Conservation (phyloP, 192 early-diverging fungal genomes). For the Podila clonocystis region DNA sequence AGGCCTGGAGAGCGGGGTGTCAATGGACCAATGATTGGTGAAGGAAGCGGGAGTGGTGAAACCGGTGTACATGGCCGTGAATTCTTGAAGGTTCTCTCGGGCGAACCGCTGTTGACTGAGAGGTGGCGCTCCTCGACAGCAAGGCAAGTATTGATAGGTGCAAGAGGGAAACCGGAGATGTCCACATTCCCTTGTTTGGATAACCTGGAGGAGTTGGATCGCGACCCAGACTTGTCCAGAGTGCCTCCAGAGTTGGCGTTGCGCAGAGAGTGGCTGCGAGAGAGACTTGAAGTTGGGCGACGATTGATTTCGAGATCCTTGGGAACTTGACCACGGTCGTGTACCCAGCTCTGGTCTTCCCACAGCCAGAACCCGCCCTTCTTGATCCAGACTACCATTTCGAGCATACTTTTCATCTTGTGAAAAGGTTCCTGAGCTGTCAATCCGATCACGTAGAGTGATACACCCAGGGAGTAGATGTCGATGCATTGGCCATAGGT, state of each 20-base stretch:
- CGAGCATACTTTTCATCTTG: constrained; percentile 63
- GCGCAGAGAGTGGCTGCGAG: constrained; percentile 7
- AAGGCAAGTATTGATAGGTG: constrained; percentile 37
- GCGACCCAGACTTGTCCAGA: background rate
- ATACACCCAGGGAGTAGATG: constrained; percentile 65
- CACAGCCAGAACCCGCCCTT: constrained; percentile 73
- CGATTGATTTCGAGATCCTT: constrained; percentile 18
- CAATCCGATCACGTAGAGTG: constrained; percentile 66
- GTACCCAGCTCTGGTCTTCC: constrained; percentile 55
- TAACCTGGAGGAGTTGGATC: background rate
- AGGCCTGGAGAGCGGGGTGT: constrained; percentile 13
- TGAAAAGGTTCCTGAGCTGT: constrained; percentile 66
- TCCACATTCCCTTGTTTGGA: background rate
- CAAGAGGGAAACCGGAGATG: constrained; percentile 2
- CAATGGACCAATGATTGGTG: constrained; percentile 19
- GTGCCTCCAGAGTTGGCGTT: background rate
- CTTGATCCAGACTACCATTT: constrained; percentile 67
- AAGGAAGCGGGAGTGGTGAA: constrained; percentile 35
- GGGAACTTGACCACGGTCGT: constrained; percentile 44
- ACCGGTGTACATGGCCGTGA: constrained; percentile 30
- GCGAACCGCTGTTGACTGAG: background rate
- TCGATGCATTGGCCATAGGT: constrained; percentile 44
- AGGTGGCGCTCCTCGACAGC: constrained; percentile 4
- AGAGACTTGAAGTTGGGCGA: constrained; percentile 9
- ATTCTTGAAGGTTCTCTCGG: background rate